Evolutionary conservation across 208 protist species (phyloP).

Genomic region (Borovskyia barvae): DNA sequence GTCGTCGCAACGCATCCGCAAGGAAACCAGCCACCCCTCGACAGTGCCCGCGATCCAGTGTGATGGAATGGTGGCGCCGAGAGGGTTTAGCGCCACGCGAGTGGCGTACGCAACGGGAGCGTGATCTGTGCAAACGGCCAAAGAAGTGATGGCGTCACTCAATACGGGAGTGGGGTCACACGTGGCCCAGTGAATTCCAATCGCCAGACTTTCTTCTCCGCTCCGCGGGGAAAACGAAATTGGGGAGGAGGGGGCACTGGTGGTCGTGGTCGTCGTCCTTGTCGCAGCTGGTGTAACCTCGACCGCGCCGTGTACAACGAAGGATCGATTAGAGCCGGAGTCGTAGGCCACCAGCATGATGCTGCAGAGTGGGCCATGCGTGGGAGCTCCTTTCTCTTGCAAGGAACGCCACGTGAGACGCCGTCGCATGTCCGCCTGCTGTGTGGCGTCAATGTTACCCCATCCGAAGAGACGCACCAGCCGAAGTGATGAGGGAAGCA

Average conservation of each 20-base stretch:
- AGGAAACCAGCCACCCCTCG: constrained; percentile 49
- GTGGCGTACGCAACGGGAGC: not conserved
- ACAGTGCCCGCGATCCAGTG: constrained; percentile 66
- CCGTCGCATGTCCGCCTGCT: constrained; percentile 24
- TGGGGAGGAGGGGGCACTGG: no score
- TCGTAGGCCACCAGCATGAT: constrained; percentile 63
- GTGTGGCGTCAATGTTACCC: constrained; percentile 33
- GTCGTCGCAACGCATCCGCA: constrained; percentile 7
- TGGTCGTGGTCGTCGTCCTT: not conserved
- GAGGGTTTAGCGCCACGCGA: constrained; percentile 12
- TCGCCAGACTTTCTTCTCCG: no score
- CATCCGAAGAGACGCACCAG: constrained; percentile 75
- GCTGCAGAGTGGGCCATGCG: constrained; percentile 29
- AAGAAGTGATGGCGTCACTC: constrained; percentile 57
- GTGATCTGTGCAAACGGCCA: constrained; percentile 12
- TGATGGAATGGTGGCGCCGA: constrained; percentile 44
- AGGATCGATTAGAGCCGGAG: constrained; percentile 40
- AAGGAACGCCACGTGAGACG: constrained; percentile 23
- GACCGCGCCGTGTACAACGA: constrained; percentile 30
- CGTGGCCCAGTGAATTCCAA: constrained; percentile 20
- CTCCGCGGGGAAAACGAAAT: no score
- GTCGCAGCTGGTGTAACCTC: constrained; percentile 10
- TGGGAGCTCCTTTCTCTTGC: constrained; percentile 7
- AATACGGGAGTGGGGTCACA: constrained; percentile 31
- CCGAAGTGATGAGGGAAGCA: constrained; percentile 78